A percentile compares a stretch with the other conserved stretches of the same genome.
These are phyloP conservation scores for Fusarium robinianum DNA, from an alignment of 2,329 filamentous ascomycete species.

Conservation along the genomic window DNA sequence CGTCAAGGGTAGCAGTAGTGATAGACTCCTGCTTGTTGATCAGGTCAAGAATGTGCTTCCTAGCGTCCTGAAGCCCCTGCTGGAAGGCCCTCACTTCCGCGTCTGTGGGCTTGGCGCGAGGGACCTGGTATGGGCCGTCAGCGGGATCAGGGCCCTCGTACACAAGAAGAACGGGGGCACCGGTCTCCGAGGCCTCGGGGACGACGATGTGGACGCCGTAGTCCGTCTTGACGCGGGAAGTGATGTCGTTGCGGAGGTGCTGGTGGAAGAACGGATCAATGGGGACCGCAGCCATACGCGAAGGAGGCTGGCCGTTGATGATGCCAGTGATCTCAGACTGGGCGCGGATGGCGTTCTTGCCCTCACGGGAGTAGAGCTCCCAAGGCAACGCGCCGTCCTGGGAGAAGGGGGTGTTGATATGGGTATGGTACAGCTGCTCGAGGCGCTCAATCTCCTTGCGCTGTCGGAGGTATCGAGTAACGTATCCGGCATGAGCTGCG, in stretches of 20 bases:
- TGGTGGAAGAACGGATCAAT: conserved; percentile 81
- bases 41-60: conserved; percentile 60
- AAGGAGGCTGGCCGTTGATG: conserved; percentile 73
- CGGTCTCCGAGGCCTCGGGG: conserved; percentile 64
- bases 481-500: conserved; percentile 77
- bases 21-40: conserved; percentile 64
- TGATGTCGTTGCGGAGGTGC: conserved; percentile 68
- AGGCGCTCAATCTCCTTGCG: conserved; percentile 81
- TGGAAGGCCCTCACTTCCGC: conserved; percentile 59
- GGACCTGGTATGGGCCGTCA: conserved; percentile 55
- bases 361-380: conserved; percentile 86
- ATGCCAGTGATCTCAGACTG: conserved; percentile 76
- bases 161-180: conserved; percentile 70
- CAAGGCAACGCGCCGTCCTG: conserved; percentile 74
- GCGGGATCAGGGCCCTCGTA: conserved; percentile 67
- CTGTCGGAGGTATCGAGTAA: conserved; percentile 86
- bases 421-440: conserved; percentile 79
- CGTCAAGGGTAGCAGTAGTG: conserved; percentile 56
- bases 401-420: conserved; percentile 78
- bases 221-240: conserved; percentile 65
- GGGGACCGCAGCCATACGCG: conserved; percentile 67
- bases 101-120: conserved; percentile 57
- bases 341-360: conserved; percentile 78
- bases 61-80: conserved; percentile 59
- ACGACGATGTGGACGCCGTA: conserved; percentile 76